Conservation (phyloP, 1,284 basidiomycete genomes). For the Trametes pubescens region DNA sequence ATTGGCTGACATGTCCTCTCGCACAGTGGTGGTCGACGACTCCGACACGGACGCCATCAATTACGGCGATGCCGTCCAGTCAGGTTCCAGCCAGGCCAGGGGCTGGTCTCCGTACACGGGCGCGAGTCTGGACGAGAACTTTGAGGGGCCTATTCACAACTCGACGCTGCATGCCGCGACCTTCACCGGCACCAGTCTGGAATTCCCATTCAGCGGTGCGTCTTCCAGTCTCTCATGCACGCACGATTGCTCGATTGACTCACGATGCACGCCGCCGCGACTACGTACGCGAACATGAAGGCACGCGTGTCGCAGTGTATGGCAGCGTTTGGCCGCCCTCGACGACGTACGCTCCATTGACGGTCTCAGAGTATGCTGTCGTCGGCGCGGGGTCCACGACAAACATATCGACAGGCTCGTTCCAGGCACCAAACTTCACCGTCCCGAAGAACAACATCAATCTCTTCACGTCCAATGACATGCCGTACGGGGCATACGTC, state of each 20-base stretch:
- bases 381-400: neutral
- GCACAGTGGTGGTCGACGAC: slow-evolving; percentile 2
- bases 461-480: slow-evolving; percentile 17
- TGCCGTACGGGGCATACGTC: slow-evolving; percentile 17
- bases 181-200: neutral
- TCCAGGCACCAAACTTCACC: slow-evolving; percentile 14
- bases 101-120: neutral
- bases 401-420: slow-evolving; percentile 8
- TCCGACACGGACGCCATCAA: neutral
- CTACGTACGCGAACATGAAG: neutral
- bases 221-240: neutral
- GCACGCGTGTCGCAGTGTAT: slow-evolving; percentile 10
- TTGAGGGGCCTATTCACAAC: neutral
- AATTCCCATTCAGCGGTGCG: neutral
- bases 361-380: slow-evolving; percentile 12
- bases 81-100: neutral
- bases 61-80: neutral
- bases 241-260: too few species aligned
- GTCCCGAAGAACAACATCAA: slow-evolving; percentile 13
- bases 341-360: slow-evolving; percentile 3
- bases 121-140: neutral
- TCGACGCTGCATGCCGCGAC: slow-evolving; percentile 2
- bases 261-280: too few species aligned
- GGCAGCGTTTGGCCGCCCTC: slow-evolving; percentile 12
- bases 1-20: neutral